A percentile compares a stretch with the other conserved stretches of the same genome.
phyloP scores from a whole-genome alignment of 83 land plant species.

The Picea engelmannii region DNA sequence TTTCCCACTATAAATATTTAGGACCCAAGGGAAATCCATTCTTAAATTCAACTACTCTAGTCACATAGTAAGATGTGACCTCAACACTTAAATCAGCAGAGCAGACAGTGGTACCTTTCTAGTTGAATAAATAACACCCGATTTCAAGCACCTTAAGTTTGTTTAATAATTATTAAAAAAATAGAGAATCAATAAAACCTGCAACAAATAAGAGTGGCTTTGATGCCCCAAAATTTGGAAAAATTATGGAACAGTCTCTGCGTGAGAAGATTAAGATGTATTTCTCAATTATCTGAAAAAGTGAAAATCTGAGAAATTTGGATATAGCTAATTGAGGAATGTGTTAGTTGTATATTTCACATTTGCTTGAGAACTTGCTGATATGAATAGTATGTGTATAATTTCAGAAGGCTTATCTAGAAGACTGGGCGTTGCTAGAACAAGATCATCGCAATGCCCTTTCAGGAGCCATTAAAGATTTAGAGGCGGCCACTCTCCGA shows the following conservation, averaged over 20 bases:
- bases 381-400: not conserved
- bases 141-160: no score
- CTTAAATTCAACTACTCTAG: not conserved
- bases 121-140: no score
- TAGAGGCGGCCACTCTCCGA: conserved; percentile 61
- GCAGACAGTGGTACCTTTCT: no score
- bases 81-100: no score
- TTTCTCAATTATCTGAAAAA: not conserved
- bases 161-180: no score
- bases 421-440: conserved; percentile 65
- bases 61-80: not conserved
- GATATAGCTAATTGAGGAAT: not conserved
- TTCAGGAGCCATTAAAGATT: conserved; percentile 55
- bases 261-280: not conserved
- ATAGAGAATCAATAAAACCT: no score
- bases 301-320: not conserved
- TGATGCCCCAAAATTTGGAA: not conserved
- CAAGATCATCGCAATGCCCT: conserved; percentile 59
- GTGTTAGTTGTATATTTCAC: not conserved
- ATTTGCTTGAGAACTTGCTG: not conserved
- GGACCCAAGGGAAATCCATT: not conserved
- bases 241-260: not conserved
- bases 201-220: not conserved
- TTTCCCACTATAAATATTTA: not conserved
- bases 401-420: conserved; percentile 63